Percentiles rank a stretch among this genome's conserved stretches.
Conservation (phyloP, 1,284 basidiomycete genomes). For the Ceratobasidium theobromae region DNA sequence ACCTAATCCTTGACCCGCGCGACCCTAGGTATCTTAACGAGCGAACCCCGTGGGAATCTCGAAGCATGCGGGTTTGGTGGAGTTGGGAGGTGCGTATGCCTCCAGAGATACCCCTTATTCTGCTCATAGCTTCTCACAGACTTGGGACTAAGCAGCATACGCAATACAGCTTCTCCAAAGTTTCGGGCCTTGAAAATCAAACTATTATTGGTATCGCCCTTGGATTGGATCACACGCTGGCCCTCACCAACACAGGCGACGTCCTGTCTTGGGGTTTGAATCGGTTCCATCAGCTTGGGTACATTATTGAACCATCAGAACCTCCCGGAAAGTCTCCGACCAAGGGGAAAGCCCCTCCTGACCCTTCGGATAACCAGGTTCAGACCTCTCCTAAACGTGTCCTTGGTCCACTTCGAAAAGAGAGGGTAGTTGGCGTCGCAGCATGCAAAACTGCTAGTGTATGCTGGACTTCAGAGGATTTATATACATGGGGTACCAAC, state of each 20-base stretch:
- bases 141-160: conserved; percentile 78
- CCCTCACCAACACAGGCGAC: conserved; percentile 77
- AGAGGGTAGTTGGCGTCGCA: conserved; percentile 78
- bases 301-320: conserved; percentile 65
- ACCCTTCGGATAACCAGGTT: conserved; percentile 47
- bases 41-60: conserved; percentile 71
- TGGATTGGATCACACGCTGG: conserved; percentile 93
- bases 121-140: conserved; percentile 44
- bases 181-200: conserved; percentile 57
- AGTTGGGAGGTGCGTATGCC: conserved; percentile 77
- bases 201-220: conserved; percentile 68
- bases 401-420: conserved; percentile 76
- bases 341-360: neutral
- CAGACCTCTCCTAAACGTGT: conserved; percentile 80
- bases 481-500: conserved; percentile 97
- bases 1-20: no score
- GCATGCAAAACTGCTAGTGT: conserved; percentile 87
- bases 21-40: conserved; percentile 69
- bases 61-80: conserved; percentile 85
- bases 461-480: conserved; percentile 83
- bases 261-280: conserved; percentile 92
- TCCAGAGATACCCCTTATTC: conserved; percentile 22
- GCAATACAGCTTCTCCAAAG: conserved; percentile 68
- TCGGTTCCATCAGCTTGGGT: conserved; percentile 86
- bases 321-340: neutral